Base-by-base conservation (phyloP, 2,329 filamentous ascomycete genomes). In the Juglanconis juglandina region DNA sequence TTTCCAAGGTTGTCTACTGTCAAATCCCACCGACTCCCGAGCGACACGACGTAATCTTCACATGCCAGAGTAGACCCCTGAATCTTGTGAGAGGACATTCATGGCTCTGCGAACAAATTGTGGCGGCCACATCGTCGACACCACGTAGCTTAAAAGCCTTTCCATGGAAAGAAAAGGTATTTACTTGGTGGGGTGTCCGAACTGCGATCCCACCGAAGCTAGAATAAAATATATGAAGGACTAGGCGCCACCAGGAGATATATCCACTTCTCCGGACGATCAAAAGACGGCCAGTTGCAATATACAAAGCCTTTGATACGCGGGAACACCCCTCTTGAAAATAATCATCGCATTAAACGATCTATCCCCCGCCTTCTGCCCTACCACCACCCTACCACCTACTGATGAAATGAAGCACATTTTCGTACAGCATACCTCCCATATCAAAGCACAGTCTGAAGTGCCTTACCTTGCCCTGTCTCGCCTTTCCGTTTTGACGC, bases 401-500 rank as follows among this genome's bases (percentile, higher is more conserved):
- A 33, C 10, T 49, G 47, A 49, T 49, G 32, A 14, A 11, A 11
- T 13, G 11, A 34, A 55, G 42, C 4, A 47, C 30, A 14, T 35
- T 55, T 35, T 55, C 24, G 53, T 55, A 55, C 53, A 55, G 9
- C 35, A 30, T 13, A 35, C 17, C 44, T 39, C 53, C 53, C 32
- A 46, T 35, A n/a, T 54, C 52, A 37, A 47, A 53, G 47, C 47
- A 34, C n/a, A 49, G 14, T 49, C 52, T 42, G 24, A 37, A 47
- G 32, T 33, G 41, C 13, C 34, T 30, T 47, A 3, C 44, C 10
- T 37, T 41, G 24, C 53, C 47, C 47, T 39, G 42, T 41, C 53
- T 55, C 42, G 42, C 53, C 53, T 47, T 35, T 44, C 53, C 53
- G 33, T 55, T 47, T 47, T 55, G 53, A 55, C 53, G 53, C 53